Conservation (phyloP, 768 basidiomycete genomes). For the Russula olivacea region DNA sequence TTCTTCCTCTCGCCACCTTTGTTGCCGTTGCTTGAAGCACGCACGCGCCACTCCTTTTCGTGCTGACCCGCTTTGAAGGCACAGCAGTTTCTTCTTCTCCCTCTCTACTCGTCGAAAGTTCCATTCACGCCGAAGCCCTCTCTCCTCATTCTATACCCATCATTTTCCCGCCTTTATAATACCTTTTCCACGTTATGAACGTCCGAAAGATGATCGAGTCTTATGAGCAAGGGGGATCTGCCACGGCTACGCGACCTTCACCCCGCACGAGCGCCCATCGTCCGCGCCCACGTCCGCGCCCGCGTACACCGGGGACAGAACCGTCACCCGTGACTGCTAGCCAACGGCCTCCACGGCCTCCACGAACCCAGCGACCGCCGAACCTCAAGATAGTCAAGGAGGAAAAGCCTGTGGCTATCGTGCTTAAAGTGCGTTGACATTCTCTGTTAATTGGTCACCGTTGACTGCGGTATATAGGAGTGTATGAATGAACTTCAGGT, state of each 20-base stretch:
- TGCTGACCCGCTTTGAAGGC: background rate
- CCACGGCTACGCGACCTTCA: background rate
- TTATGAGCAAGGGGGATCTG: constrained; percentile 9
- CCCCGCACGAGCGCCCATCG: background rate
- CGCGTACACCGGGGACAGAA: background rate
- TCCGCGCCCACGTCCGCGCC: background rate
- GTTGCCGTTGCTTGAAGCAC: constrained; percentile 11
- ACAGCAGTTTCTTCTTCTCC: background rate
- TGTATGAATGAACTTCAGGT: constrained; percentile 9
- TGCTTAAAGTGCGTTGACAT: constrained; percentile 10
- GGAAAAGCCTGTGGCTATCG: constrained; percentile 1
- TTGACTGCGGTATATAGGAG: constrained; percentile 3
- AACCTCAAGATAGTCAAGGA: constrained; percentile 13
- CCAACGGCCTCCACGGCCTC: constrained; percentile 9
- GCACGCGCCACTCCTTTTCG: constrained; percentile 2
- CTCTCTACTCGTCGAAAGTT: background rate
- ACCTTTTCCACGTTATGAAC: constrained; percentile 11
- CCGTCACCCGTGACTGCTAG: background rate
- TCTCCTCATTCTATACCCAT: background rate
- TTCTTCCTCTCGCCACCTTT: background rate
- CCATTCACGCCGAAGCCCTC: background rate
- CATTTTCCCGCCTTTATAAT: constrained; percentile 1
- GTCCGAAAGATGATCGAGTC: constrained; percentile 17
- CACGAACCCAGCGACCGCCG: constrained; percentile 4
- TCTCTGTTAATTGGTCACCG: background rate